phyloP scores from a whole-genome alignment of 2,329 filamentous ascomycete species.

The Rhexocercosporidium sp. region DNA sequence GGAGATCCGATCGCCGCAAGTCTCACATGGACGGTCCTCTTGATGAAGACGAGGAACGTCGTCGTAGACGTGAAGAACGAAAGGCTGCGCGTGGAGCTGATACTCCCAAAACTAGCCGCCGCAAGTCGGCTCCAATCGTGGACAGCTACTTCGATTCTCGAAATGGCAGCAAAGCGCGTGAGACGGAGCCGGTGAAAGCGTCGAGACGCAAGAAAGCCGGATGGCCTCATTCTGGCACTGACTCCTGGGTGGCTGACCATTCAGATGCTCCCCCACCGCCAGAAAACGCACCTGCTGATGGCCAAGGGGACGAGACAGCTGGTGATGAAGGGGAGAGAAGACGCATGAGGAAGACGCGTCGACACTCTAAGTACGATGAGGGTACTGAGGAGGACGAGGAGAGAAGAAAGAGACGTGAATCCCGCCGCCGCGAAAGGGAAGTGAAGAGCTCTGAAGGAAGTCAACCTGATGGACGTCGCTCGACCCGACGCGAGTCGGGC shows the following conservation, averaged over 20 bases:
- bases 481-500: constrained; percentile 36
- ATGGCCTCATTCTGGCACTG: constrained; percentile 69
- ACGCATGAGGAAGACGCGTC: constrained; percentile 37
- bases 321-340: constrained; percentile 38
- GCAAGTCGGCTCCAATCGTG: constrained; percentile 49
- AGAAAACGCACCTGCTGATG: constrained; percentile 40
- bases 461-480: constrained; percentile 38
- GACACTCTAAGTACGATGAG: constrained; percentile 36
- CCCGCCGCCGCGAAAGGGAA: constrained; percentile 36
- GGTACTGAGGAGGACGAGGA: constrained; percentile 36
- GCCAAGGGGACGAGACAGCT: constrained; percentile 31
- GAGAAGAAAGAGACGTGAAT: constrained; percentile 38
- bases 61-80: constrained; percentile 58
- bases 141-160: constrained; percentile 54
- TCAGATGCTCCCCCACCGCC: constrained; percentile 66
- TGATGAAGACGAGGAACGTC: constrained; percentile 60
- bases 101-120: constrained; percentile 45
- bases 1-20: constrained; percentile 54
- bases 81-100: constrained; percentile 49
- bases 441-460: constrained; percentile 41
- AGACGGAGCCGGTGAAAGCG: constrained; percentile 36
- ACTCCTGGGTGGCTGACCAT: constrained; percentile 70
- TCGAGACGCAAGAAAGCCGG: constrained; percentile 42
- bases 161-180: constrained; percentile 48
- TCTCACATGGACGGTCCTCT: constrained; percentile 50